Evolutionary conservation across 352 stramenopile species (phyloP).

Genomic region (Phytopythium mirpurense): DNA sequence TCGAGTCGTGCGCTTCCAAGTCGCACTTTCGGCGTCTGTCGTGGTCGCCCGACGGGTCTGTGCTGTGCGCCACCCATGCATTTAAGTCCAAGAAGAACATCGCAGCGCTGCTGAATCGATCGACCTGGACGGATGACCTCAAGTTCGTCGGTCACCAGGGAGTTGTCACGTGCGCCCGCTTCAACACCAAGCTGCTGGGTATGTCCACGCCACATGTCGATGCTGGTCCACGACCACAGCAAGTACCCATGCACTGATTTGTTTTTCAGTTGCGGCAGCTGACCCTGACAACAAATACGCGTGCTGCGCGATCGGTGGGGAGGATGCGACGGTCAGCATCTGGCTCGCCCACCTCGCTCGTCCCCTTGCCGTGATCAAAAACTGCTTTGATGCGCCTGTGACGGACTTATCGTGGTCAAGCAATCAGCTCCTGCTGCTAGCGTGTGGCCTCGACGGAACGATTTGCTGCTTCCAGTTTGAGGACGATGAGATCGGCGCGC

Average conservation of each 20-base stretch:
- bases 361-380: constrained; percentile 71
- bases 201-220: background rate
- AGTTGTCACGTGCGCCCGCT: constrained; percentile 76
- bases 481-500: constrained; percentile 51
- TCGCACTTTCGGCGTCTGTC: constrained; percentile 83
- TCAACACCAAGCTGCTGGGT: constrained; percentile 81
- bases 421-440: constrained; percentile 52
- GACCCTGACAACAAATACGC: constrained; percentile 77
- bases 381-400: constrained; percentile 82
- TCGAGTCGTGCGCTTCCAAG: constrained; percentile 68
- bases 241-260: background rate
- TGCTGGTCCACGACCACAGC: background rate
- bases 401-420: constrained; percentile 77
- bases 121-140: constrained; percentile 77
- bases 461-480: constrained; percentile 83
- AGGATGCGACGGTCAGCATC: constrained; percentile 83
- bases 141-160: constrained; percentile 83
- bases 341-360: constrained; percentile 78
- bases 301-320: constrained; percentile 75
- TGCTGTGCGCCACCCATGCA: constrained; percentile 76
- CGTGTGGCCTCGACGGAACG: constrained; percentile 73
- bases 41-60: constrained; percentile 79
- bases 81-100: constrained; percentile 88
- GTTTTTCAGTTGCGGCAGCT: constrained; percentile 34
- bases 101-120: constrained; percentile 66